Evolutionary conservation across 495 filamentous ascomycete genomes (phyloP).

Genomic region (Penicillium bovifimosum): DNA sequence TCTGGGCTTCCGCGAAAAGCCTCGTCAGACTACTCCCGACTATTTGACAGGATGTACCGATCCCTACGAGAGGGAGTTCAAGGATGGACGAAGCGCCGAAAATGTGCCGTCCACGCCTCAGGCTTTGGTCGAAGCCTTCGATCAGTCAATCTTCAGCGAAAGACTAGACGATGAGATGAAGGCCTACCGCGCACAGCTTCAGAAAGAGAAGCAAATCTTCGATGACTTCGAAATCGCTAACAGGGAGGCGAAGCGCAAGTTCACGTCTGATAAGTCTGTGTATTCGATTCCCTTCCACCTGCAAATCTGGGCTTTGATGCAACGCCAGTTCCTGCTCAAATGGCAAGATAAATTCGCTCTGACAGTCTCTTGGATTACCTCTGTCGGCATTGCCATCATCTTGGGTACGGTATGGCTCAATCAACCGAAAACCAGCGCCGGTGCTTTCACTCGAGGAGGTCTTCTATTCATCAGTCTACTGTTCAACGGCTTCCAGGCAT

Average conservation of each 20-base stretch:
- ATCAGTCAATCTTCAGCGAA: constrained; percentile 52
- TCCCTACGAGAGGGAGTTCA: constrained; percentile 73
- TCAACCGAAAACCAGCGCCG: constrained; percentile 56
- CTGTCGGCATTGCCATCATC: constrained; percentile 69
- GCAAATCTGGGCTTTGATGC: constrained; percentile 77
- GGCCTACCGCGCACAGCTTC: constrained; percentile 54
- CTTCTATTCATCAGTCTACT: constrained; percentile 69
- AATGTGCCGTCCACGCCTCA: constrained; percentile 64
- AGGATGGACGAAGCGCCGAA: constrained; percentile 50
- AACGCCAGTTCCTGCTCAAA: constrained; percentile 77
- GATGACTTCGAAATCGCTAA: constrained; percentile 76
- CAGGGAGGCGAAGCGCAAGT: constrained; percentile 67
- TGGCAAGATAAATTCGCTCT: constrained; percentile 77
- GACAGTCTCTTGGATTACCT: constrained; percentile 69
- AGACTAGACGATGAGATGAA: constrained; percentile 61
- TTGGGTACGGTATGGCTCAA: constrained; percentile 75
- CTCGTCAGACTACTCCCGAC: constrained; percentile 80
- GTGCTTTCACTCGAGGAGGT: constrained; percentile 73
- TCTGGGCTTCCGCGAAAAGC: constrained; percentile 71
- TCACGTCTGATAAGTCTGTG: constrained; percentile 59
- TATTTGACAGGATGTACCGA: constrained; percentile 83
- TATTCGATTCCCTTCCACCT: constrained; percentile 76
- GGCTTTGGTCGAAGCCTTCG: constrained; percentile 61
- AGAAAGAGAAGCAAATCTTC: constrained; percentile 57
- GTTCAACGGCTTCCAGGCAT: constrained; percentile 77